Evolutionary conservation across 768 basidiomycete genomes (phyloP).

Genomic region (Dioszegia crocea): DNA sequence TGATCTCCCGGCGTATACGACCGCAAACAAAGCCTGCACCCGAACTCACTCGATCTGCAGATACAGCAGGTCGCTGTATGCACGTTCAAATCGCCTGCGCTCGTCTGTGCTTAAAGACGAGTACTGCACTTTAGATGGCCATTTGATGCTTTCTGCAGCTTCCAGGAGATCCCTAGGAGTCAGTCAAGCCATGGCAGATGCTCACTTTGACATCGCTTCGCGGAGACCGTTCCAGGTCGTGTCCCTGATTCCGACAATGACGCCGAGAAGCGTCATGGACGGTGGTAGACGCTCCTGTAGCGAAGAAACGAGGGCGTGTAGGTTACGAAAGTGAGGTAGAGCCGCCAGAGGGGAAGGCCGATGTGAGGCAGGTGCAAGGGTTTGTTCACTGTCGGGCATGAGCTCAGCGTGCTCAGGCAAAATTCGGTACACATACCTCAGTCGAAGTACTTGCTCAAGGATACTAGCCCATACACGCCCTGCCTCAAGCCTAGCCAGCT

Average conservation of each 20-base stretch:
- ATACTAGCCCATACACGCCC: conserved; percentile 72
- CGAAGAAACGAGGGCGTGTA: conserved; percentile 61
- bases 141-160: conserved; percentile 70
- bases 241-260: conserved; percentile 62
- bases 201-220: conserved; percentile 59
- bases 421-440: conserved; percentile 45
- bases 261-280: conserved; percentile 60
- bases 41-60: conserved; percentile 71
- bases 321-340: conserved; percentile 58
- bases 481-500: conserved; percentile 69
- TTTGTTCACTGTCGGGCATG: conserved; percentile 58
- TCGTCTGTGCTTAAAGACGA: conserved; percentile 55
- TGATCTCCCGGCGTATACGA: neutral
- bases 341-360: conserved; percentile 49
- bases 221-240: conserved; percentile 77
- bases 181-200: neutral
- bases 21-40: no score
- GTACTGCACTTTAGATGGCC: conserved; percentile 77
- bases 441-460: conserved; percentile 73
- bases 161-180: conserved; percentile 59
- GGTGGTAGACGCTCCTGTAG: conserved; percentile 53
- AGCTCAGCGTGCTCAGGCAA: conserved; percentile 52
- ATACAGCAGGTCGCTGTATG: conserved; percentile 70
- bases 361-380: conserved; percentile 51
- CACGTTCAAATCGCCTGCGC: conserved; percentile 65